Base-by-base conservation (phyloP, 345 rosid species). In the Ceriops tagal region DNA sequence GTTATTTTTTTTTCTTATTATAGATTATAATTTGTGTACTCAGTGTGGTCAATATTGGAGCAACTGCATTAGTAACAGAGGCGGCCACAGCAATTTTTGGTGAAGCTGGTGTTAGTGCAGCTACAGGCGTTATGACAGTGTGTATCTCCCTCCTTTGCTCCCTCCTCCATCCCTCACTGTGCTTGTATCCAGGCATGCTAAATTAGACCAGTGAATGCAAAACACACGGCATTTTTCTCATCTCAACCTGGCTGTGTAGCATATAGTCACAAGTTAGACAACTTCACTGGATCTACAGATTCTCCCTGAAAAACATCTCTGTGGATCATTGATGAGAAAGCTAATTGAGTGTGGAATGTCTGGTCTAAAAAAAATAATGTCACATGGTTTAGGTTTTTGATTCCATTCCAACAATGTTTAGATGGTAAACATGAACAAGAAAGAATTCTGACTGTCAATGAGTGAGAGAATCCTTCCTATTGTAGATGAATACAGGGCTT, bases 101-200 rank as follows among this genome's bases (percentile, higher is more conserved):
- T 69, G 99, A 92, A 86, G 99, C 99, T 75, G 99, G 99, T 80
- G 92, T 95, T 80, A 92, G 85, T 82, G 99, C 98, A 22, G 99
- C 99, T 74, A 95, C 99, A 72, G 98, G 98, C 80, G 83, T 95
- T 70, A 95, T 95, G 99, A 95, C 96, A 46, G 99, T 95, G 84
- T 21, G 97, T 82, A 69, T 76, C 55, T 58, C 11, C 55, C 60
- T 76, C 28, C 65, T 66, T 30, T 66, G 35, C 46, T 58, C 18
- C 6, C 22, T 16, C 16, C 7, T 18, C 9, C 35, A 0, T 16
- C 24, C 43, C 18, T 46, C 5, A 46, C 1, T 47, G 58, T 58
- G 58, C 7, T 37, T 13, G 19, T 13, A 43, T 43, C 49, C 19
- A 11, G 15, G 49, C 0, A 3, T 43, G 49, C 49, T 43, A 43